A percentile compares a stretch with the other conserved stretches of the same genome.
These are phyloP conservation scores for Tetrapisispora nanseiensis DNA, from an alignment of 805 yeast species.

Conservation along the genomic window DNA sequence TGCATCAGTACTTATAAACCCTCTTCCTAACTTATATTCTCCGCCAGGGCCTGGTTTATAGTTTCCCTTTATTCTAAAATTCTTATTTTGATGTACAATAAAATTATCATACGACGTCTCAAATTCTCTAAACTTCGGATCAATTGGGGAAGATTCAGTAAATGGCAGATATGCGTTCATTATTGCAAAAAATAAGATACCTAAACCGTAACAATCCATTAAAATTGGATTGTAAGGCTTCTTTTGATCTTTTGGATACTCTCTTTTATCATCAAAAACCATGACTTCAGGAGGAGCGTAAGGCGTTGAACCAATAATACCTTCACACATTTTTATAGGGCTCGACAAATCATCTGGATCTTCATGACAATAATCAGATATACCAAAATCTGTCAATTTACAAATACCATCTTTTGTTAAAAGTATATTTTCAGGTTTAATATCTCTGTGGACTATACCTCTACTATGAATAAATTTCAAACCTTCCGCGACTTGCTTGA, in stretches of 20 bases:
- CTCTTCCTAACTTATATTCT: slow-evolving; percentile 61
- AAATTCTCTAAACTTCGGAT: slow-evolving; percentile 49
- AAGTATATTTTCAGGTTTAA: slow-evolving; percentile 66
- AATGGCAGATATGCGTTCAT: slow-evolving; percentile 55
- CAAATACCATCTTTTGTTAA: slow-evolving; percentile 51
- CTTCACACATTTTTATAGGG: slow-evolving; percentile 29
- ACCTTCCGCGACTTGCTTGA: slow-evolving; percentile 60
- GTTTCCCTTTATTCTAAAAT: slow-evolving; percentile 37
- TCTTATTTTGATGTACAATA: slow-evolving; percentile 33
- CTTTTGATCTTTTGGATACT: slow-evolving; percentile 26
- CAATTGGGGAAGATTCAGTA: slow-evolving; percentile 36
- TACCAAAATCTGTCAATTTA: slow-evolving; percentile 70
- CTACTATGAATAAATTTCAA: slow-evolving; percentile 50
- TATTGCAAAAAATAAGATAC: slow-evolving; percentile 54
- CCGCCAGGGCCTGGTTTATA: slow-evolving; percentile 55
- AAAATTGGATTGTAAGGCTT: slow-evolving; percentile 50
- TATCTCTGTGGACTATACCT: slow-evolving; percentile 63
- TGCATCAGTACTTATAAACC: slow-evolving; percentile 47
- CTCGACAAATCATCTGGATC: slow-evolving; percentile 41
- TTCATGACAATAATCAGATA: slow-evolving; percentile 54
- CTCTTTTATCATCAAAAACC: slow-evolving; percentile 30
- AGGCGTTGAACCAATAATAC: slow-evolving; percentile 71
- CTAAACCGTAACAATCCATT: slow-evolving; percentile 68
- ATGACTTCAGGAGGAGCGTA: slow-evolving; percentile 73
- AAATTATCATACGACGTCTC: slow-evolving; percentile 37